Conservation (phyloP, 176 grass and related monocot species). For the Tuctoria greenei region DNA sequence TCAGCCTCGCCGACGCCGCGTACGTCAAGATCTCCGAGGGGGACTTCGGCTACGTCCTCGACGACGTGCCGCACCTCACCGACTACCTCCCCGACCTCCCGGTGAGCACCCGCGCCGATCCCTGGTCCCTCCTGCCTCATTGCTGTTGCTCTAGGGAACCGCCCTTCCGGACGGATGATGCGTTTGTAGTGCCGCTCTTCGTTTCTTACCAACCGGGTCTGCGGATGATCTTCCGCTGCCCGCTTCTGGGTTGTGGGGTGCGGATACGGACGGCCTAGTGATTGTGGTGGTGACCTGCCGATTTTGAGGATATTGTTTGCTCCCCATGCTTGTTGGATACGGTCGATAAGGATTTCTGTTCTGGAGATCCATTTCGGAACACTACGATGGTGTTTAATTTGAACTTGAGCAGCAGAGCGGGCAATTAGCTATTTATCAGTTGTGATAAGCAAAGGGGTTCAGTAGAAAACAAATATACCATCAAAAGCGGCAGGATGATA, state of each 20-base stretch:
- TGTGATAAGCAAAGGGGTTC: neutral
- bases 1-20: slow-evolving; percentile 47
- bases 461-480: neutral
- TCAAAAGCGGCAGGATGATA: neutral
- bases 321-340: neutral
- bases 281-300: neutral
- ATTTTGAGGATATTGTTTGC: neutral
- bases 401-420: neutral
- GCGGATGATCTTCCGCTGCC: neutral
- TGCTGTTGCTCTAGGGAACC: neutral
- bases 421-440: neutral
- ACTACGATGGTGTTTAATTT: neutral
- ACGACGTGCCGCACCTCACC: slow-evolving; percentile 84
- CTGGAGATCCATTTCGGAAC: neutral
- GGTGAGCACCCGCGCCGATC: slow-evolving; percentile 37
- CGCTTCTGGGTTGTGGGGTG: neutral
- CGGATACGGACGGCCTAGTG: neutral
- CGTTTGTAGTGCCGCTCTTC: neutral
- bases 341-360: neutral
- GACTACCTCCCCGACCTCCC: slow-evolving; percentile 81
- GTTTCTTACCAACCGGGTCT: neutral
- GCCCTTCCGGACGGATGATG: neutral
- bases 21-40: slow-evolving; percentile 71
- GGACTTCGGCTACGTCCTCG: slow-evolving; percentile 75
- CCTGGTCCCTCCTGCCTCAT: too few relatives aligned